Percentiles rank a stretch among this genome's conserved stretches.
These are phyloP conservation scores for Apiotrichum veenhuisii DNA, from an alignment of 1,284 basidiomycete genomes.

Conservation along the genomic window DNA sequence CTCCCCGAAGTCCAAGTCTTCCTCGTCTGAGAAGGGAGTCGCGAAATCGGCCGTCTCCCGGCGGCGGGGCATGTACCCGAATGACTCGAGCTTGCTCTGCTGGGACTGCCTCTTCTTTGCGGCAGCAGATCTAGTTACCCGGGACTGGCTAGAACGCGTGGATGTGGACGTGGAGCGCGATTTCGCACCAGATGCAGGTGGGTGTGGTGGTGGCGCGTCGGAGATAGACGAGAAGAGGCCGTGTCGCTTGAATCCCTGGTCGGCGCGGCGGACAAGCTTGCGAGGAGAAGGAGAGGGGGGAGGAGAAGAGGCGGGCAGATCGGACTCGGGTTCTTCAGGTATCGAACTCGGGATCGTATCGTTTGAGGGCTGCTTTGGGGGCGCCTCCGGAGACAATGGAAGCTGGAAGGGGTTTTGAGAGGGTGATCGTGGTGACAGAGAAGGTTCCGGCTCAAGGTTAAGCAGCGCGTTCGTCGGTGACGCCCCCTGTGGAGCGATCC, in stretches of 20 bases:
- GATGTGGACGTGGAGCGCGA: neutral
- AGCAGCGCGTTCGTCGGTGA: neutral
- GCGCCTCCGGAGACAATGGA: neutral
- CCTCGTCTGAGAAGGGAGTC: constrained; percentile 34
- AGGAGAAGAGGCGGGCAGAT: neutral
- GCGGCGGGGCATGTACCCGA: constrained; percentile 29
- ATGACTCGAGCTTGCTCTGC: constrained; percentile 35
- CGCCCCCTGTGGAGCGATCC: no score
- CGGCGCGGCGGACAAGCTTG: constrained; percentile 6
- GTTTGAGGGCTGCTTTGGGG: neutral
- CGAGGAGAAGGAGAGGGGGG: constrained; percentile 1
- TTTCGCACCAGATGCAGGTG: neutral
- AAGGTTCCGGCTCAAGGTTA: neutral
- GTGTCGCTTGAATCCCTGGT: neutral
- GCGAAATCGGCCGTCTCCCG: constrained; percentile 19
- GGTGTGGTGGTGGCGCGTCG: neutral
- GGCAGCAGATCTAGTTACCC: neutral
- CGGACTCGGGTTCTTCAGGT: neutral
- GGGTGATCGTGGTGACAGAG: neutral
- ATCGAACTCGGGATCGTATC: neutral
- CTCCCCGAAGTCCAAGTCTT: constrained; percentile 30
- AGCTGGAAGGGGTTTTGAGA: neutral
- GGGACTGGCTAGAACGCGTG: neutral
- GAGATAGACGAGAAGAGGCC: constrained; percentile 7
- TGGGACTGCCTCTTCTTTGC: neutral